Evolutionary conservation across 1,284 basidiomycete species (phyloP).

Genomic region (Pseudozyma pruni): DNA sequence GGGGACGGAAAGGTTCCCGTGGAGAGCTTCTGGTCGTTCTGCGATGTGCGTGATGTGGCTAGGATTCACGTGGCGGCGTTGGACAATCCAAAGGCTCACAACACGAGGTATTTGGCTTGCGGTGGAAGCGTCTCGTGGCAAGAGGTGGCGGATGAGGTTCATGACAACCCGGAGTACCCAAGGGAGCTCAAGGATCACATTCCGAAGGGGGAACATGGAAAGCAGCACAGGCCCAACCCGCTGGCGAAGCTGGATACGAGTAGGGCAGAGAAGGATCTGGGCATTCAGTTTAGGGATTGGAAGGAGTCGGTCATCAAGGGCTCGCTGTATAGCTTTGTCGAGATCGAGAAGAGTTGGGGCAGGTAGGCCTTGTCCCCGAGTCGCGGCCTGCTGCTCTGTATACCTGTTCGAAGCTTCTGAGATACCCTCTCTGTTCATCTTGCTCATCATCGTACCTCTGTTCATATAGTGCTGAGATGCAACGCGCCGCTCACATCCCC

Average conservation of each 20-base stretch:
- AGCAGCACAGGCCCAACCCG: slow-evolving; percentile 15
- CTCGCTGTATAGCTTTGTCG: slow-evolving; percentile 39
- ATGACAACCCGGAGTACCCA: slow-evolving; percentile 40
- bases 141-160: slow-evolving; percentile 43
- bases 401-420: no score
- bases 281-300: slow-evolving; percentile 46
- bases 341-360: slow-evolving; percentile 47
- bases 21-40: slow-evolving; percentile 32
- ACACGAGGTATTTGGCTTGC: slow-evolving; percentile 31
- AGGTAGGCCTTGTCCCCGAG: not conserved
- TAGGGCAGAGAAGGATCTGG: slow-evolving; percentile 23
- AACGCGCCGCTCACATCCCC: no score
- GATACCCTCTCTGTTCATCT: not conserved
- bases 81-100: slow-evolving; percentile 25
- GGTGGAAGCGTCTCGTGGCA: slow-evolving; percentile 36
- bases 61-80: slow-evolving; percentile 33
- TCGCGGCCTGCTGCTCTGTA: not conserved
- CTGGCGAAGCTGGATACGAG: slow-evolving; percentile 36
- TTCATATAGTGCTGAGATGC: no score
- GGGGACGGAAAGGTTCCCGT: slow-evolving; percentile 40
- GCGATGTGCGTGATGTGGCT: slow-evolving; percentile 48
- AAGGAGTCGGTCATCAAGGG: slow-evolving; percentile 47
- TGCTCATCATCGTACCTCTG: not conserved
- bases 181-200: slow-evolving; percentile 36
- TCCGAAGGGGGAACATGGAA: slow-evolving; percentile 31